A percentile compares a stretch with the other conserved stretches of the same genome.
phyloP scores from a whole-genome alignment of 1,139 yeast species.

The Hyphopichia khmerensis region DNA sequence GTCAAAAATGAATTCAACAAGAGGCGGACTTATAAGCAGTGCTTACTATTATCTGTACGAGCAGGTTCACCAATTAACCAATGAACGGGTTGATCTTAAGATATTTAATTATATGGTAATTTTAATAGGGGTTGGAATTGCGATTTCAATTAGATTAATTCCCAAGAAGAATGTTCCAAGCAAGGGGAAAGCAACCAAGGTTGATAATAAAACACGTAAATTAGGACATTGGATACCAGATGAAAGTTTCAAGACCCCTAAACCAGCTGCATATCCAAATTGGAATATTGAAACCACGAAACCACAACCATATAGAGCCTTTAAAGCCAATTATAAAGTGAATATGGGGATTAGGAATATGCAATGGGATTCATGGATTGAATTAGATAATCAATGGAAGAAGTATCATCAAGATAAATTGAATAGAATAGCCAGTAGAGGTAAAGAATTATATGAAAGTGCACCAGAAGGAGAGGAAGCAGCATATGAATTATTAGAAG shows the following conservation, averaged over 20 bases:
- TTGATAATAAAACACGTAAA: conserved; percentile 36
- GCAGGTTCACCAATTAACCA: not conserved
- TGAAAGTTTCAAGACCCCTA: conserved; percentile 43
- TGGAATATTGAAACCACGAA: conserved; percentile 53
- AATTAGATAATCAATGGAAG: conserved; percentile 63
- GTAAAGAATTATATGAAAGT: conserved; percentile 48
- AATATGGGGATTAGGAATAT: conserved; percentile 68
- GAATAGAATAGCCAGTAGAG: conserved; percentile 45
- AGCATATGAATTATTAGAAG: conserved; percentile 55
- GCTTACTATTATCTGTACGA: not conserved
- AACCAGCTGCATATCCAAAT: conserved; percentile 42
- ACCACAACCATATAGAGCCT: conserved; percentile 64
- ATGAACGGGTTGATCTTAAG: not conserved
- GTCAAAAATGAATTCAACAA: not conserved
- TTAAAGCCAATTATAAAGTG: conserved; percentile 52
- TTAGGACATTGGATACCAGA: conserved; percentile 56
- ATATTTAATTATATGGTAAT: not conserved
- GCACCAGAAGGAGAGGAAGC: conserved; percentile 57
- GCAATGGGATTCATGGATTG: conserved; percentile 63
- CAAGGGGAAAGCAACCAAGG: not conserved
- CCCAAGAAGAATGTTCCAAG: not conserved
- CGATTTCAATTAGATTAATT: not conserved
- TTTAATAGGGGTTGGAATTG: no score
- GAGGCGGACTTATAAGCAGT: not conserved
- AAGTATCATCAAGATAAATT: conserved; percentile 54